These are phyloP conservation scores for Acaromyces ingoldii DNA, from an alignment of 1,284 basidiomycete genomes.

Conservation along the genomic window DNA sequence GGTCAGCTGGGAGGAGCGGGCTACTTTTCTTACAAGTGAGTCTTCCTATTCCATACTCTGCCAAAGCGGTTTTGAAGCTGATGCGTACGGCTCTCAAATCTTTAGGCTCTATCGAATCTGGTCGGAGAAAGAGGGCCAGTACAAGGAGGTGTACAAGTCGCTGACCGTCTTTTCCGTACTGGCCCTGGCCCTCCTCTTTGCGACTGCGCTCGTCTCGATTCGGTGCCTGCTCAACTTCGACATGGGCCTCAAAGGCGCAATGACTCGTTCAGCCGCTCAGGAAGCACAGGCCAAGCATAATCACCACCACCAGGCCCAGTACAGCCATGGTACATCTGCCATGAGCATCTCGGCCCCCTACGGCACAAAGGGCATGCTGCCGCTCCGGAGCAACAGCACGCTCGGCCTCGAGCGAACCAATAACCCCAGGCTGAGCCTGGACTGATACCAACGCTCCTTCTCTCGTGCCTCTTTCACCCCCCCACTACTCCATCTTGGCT, in stretches of 20 bases:
- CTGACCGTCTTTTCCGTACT: slow-evolving; percentile 40
- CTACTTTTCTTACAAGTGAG: slow-evolving; percentile 36
- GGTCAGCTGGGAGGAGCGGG: slow-evolving; percentile 31
- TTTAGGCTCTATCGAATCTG: slow-evolving; percentile 33
- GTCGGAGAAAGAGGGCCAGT: slow-evolving; percentile 21
- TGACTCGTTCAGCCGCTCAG: slow-evolving; percentile 10
- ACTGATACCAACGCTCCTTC: too few relatives aligned
- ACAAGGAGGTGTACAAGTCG: slow-evolving; percentile 43
- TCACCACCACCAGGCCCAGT: too few relatives aligned
- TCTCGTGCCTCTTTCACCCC: too few relatives aligned
- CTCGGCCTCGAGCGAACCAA: slow-evolving; percentile 17
- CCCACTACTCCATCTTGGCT: too few relatives aligned
- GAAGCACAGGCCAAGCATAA: slow-evolving; percentile 12
- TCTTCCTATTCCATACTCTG: background rate
- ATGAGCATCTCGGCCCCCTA: slow-evolving; percentile 15
- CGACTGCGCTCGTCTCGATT: slow-evolving; percentile 29
- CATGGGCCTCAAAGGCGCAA: slow-evolving; percentile 34
- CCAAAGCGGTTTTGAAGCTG: background rate
- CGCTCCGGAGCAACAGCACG: slow-evolving; percentile 24
- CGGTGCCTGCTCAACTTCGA: slow-evolving; percentile 41
- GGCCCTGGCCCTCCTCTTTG: slow-evolving; percentile 29
- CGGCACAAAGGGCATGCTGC: slow-evolving; percentile 29
- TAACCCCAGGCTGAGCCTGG: slow-evolving; percentile 24
- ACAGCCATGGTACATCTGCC: slow-evolving; percentile 11
- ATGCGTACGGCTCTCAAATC: too few relatives aligned